These are phyloP conservation scores for Drosera spatulata DNA, from an alignment of 179 eudicot genomes.

Conservation along the genomic window DNA sequence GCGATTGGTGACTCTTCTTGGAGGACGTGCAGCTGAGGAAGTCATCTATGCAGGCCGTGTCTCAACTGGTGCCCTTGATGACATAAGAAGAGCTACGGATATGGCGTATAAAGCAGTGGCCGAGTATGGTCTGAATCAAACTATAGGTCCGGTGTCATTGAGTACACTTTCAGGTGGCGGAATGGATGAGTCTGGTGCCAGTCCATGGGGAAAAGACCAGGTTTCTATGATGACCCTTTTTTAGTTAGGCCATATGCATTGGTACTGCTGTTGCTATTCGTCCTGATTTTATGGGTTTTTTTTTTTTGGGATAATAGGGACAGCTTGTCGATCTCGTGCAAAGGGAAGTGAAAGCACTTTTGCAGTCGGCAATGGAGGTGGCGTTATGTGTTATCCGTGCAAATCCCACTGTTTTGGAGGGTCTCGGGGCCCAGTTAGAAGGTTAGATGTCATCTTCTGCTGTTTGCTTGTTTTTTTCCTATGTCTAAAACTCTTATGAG, in stretches of 20 bases:
- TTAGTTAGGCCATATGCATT: slow-evolving; percentile 3
- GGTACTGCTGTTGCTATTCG: slow-evolving; percentile 1
- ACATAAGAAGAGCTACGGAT: slow-evolving; percentile 85
- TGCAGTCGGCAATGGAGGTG: slow-evolving; percentile 85
- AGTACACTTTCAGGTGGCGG: slow-evolving; percentile 82
- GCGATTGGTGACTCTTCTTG: slow-evolving; percentile 91
- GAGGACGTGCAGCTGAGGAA: slow-evolving; percentile 99
- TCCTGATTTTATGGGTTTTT: slow-evolving; percentile 1
- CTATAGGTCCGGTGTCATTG: slow-evolving; percentile 81
- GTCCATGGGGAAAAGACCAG: slow-evolving; percentile 83
- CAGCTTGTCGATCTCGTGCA: slow-evolving; percentile 92
- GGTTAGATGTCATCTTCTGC: slow-evolving; percentile 25
- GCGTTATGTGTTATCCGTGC: slow-evolving; percentile 83
- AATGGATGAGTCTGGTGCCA: slow-evolving; percentile 61
- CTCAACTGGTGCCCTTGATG: slow-evolving; percentile 95
- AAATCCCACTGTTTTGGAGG: slow-evolving; percentile 83
- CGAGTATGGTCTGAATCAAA: slow-evolving; percentile 80
- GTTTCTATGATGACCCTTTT: slow-evolving; percentile 13
- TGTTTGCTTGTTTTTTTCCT: no score
- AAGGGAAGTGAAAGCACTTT: slow-evolving; percentile 63
- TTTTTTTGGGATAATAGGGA: slow-evolving; percentile 32
- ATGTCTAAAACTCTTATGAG: no score
- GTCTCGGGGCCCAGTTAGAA: slow-evolving; percentile 88
- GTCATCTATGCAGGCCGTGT: slow-evolving; percentile 80
- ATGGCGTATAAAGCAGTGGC: slow-evolving; percentile 95